A percentile compares a stretch with the other conserved stretches of the same genome.
phyloP scores from a whole-genome alignment of 1,284 basidiomycete genomes.

The Irpex sp. region DNA sequence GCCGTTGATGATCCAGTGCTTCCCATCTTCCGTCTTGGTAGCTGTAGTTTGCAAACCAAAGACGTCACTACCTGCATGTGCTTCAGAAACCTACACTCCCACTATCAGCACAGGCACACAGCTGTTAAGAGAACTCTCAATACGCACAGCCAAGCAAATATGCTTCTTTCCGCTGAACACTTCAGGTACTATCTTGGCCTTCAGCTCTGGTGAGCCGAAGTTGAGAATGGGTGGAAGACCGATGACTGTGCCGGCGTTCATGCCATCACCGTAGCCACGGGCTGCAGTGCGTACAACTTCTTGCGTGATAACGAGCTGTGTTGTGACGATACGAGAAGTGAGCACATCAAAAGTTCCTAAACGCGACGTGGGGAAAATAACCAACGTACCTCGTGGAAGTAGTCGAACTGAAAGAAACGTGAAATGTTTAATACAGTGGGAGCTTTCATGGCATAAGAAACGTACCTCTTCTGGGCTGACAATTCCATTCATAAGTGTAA shows the following conservation, averaged over 20 bases:
- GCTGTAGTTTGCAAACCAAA: constrained; percentile 81
- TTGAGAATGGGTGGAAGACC: constrained; percentile 58
- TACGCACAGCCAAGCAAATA: constrained; percentile 73
- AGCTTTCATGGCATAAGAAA: background rate
- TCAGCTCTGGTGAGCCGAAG: constrained; percentile 77
- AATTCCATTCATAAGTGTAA: constrained; percentile 75
- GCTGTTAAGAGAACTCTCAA: background rate
- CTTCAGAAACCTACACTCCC: constrained; percentile 35
- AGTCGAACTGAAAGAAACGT: constrained; percentile 53
- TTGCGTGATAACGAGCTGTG: constrained; percentile 80
- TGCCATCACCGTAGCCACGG: constrained; percentile 60
- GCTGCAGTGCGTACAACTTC: constrained; percentile 71
- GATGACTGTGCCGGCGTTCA: constrained; percentile 50
- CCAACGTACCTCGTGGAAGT: constrained; percentile 69
- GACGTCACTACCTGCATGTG: constrained; percentile 91
- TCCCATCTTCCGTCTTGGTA: constrained; percentile 79
- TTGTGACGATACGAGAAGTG: background rate
- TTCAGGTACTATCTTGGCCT: constrained; percentile 77
- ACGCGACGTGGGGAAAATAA: background rate
- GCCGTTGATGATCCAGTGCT: constrained; percentile 83
- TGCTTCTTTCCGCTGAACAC: constrained; percentile 79
- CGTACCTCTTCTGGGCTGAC: constrained; percentile 84
- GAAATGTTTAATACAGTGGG: too few relatives aligned
- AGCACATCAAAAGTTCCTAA: background rate
- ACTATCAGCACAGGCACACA: background rate